Conservation (phyloP, 495 filamentous ascomycete genomes). For the Bathelium albidoporum region DNA sequence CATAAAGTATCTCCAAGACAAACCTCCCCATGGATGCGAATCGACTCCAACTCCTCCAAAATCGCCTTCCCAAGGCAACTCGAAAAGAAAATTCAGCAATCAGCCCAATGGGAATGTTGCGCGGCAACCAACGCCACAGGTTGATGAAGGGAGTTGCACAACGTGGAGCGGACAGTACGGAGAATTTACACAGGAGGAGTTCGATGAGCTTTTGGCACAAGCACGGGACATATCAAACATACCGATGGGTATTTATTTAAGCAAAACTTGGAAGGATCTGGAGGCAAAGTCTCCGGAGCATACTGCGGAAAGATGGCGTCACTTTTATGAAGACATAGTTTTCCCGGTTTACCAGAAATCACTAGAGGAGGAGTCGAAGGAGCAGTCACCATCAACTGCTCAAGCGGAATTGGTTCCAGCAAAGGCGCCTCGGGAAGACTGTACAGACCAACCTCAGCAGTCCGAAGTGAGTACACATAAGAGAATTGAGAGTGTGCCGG, state of each 20-base stretch:
- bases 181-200: slow-evolving; percentile 10
- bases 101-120: not conserved
- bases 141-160: not conserved
- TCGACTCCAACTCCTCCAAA: not conserved
- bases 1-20: slow-evolving; percentile 43
- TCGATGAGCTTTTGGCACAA: slow-evolving; percentile 9
- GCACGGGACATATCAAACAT: slow-evolving; percentile 13
- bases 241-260: not conserved
- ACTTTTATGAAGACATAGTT: slow-evolving; percentile 15
- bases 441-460: not conserved
- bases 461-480: not conserved
- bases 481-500: no score
- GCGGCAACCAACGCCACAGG: not conserved
- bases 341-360: slow-evolving; percentile 8
- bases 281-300: slow-evolving; percentile 9
- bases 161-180: not conserved
- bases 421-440: not conserved
- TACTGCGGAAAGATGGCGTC: slow-evolving; percentile 14
- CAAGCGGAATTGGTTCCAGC: not conserved
- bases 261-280: slow-evolving; percentile 16
- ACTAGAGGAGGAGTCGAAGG: not conserved
- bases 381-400: not conserved
- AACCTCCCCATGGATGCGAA: slow-evolving; percentile 21
- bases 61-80: not conserved
- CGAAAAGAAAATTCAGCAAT: not conserved